Base-by-base conservation (phyloP, 441 rosid genomes). In the Isatis lusitanica region DNA sequence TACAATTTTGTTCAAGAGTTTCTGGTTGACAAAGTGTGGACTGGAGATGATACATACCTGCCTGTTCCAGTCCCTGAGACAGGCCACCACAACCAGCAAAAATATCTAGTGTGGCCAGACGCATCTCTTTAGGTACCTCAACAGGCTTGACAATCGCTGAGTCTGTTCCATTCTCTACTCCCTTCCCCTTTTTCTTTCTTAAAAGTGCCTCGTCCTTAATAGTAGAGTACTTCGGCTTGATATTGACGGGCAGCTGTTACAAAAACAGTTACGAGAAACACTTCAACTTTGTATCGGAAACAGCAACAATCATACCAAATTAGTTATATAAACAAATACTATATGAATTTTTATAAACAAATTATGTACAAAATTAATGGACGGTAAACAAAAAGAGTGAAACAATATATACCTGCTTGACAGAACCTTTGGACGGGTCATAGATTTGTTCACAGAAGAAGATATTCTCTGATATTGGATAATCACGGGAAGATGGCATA, bases 61-160 rank as follows among this genome's bases (percentile, higher is more conserved):
- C 82, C 63, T 70, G 83, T 21, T 84, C 78, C 78, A 95, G 81
- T 35, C 98, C 98, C 66, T 91, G 90, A 39, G 99, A 91, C 77
- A 94, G 79, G 55, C 98, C 99, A 75, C 98, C 99, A 81, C 98
- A 94, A 64, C 98, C 98, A 57, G 97, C 92, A 85, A 94, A 94
- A 56, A 92, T 89, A 79, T 92, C 98, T 17, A 92, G 74, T 4
- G 98, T 92, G 73, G 93, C 86, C 73, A 92, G 59, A 39, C 75
- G 33, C 63, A 73, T 80, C 59, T 52, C 74, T 63, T 78, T 66
- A 59, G 78, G 75, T 72, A 78, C 78, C 47, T 80, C 85, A 58
- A 26, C 70, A 68, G 81, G 80, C 68, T 81, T 83, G 59, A 74
- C 84, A 66, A 16, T 70, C 21, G 63, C 86, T 10, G 63, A 51